These are phyloP conservation scores for Annulohypoxylon nitens DNA, from an alignment of 495 filamentous ascomycete genomes.

Conservation along the genomic window DNA sequence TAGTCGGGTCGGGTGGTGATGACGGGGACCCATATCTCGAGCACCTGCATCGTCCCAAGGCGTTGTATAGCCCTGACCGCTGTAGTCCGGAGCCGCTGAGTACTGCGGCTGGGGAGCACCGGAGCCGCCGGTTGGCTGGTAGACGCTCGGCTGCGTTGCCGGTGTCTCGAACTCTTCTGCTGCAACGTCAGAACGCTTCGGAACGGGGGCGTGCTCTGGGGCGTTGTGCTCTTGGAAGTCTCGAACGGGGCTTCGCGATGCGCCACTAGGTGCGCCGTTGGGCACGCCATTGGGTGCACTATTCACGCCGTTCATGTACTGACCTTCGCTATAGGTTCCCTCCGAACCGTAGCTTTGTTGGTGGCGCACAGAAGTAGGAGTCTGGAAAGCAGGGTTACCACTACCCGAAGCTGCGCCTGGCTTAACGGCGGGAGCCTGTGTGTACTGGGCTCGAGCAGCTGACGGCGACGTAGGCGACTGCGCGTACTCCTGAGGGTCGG, in stretches of 20 bases:
- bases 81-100: constrained; percentile 58
- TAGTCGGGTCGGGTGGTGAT: constrained; percentile 93
- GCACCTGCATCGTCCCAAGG: constrained; percentile 75
- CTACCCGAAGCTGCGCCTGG: constrained; percentile 46
- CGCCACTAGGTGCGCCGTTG: constrained; percentile 13
- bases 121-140: constrained; percentile 53
- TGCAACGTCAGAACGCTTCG: constrained; percentile 57
- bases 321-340: constrained; percentile 68
- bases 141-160: constrained; percentile 49
- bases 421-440: constrained; percentile 57
- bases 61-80: constrained; percentile 73
- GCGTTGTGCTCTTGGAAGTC: constrained; percentile 59
- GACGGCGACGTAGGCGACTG: constrained; percentile 52
- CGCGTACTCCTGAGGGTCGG: constrained; percentile 56
- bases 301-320: constrained; percentile 64
- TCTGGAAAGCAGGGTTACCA: constrained; percentile 39
- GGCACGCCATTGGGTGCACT: background rate
- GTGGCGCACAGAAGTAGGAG: constrained; percentile 51
- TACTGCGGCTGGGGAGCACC: constrained; percentile 53
- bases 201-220: constrained; percentile 46
- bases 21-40: constrained; percentile 70
- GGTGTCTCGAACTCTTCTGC: constrained; percentile 65
- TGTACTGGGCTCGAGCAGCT: constrained; percentile 51
- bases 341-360: constrained; percentile 63
- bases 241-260: constrained; percentile 60